Percentiles rank a stretch among this genome's conserved stretches.
These are phyloP conservation scores for Solanum lycopersicoides DNA, from an alignment of 257 asterid genomes.

Conservation along the genomic window DNA sequence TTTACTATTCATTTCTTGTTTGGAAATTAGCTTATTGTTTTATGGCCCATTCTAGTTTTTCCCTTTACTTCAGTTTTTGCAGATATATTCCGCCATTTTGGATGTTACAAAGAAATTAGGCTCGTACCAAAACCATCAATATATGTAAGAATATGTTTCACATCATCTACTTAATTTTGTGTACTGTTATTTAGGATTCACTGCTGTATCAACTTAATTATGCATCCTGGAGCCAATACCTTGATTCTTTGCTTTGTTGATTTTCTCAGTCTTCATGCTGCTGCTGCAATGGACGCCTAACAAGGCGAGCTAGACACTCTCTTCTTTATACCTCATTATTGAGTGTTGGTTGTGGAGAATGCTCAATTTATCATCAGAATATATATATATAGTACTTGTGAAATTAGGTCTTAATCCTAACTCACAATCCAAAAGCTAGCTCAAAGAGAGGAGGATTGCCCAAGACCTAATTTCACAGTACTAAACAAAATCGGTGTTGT, in stretches of 20 bases:
- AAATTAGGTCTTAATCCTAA: too few species aligned
- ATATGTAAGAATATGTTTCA: constrained; percentile 34
- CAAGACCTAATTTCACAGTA: too few species aligned
- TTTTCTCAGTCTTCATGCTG: constrained; percentile 69
- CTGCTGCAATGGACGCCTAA: constrained; percentile 66
- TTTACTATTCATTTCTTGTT: neutral
- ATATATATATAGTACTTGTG: too few species aligned
- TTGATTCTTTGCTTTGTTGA: constrained; percentile 77
- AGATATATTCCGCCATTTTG: constrained; percentile 86
- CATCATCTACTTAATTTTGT: neutral
- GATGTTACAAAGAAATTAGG: constrained; percentile 72
- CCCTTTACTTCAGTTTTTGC: constrained; percentile 39
- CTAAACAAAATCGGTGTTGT: too few species aligned
- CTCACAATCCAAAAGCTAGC: too few species aligned
- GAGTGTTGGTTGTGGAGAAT: too few species aligned
- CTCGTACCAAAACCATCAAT: constrained; percentile 65
- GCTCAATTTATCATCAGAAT: too few species aligned
- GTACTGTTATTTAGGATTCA: neutral
- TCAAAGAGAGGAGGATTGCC: too few species aligned
- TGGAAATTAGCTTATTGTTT: neutral
- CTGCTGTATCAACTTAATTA: neutral
- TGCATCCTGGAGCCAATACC: constrained; percentile 65
- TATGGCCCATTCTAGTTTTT: constrained; percentile 5
- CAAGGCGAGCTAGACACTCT: constrained; percentile 35
- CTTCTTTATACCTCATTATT: neutral